A percentile compares a stretch with the other conserved stretches of the same genome.
phyloP scores from a whole-genome alignment of 164 flowering plant genomes.

The Sedum album region DNA sequence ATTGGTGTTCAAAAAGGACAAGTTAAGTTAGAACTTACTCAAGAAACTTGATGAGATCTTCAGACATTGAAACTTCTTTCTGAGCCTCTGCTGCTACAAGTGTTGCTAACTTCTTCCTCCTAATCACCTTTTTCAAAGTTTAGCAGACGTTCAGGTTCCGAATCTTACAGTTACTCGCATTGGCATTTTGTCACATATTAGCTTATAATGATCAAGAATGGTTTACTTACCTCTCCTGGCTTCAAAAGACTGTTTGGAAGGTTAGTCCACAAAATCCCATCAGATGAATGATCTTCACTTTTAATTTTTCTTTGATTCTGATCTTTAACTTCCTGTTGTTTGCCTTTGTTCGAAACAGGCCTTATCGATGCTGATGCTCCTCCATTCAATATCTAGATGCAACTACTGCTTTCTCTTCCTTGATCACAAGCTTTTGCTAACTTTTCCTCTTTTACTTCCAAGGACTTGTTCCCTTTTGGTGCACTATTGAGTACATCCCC shows the following conservation, averaged over 20 bases:
- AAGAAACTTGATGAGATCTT: conserved; percentile 53
- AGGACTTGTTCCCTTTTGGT: conserved; percentile 20
- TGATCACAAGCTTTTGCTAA: conserved; percentile 54
- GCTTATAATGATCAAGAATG: neutral
- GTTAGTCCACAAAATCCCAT: neutral
- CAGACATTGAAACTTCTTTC: conserved; percentile 27
- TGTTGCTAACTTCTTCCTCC: conserved; percentile 67
- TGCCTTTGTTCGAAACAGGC: conserved; percentile 24
- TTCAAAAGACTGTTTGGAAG: neutral
- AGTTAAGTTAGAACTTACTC: conserved; percentile 23
- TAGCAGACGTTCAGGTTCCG: neutral
- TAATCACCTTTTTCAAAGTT: conserved; percentile 18
- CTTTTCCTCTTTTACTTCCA: conserved; percentile 25
- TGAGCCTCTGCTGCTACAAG: conserved; percentile 78
- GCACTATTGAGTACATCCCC: conserved; percentile 21
- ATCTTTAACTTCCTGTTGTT: conserved; percentile 44
- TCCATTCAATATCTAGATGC: conserved; percentile 63
- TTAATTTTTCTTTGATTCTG: conserved; percentile 21
- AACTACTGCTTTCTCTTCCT: conserved; percentile 73
- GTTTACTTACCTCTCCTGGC: neutral
- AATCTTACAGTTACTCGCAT: too few species aligned
- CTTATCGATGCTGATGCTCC: conserved; percentile 30
- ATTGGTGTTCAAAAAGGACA: neutral
- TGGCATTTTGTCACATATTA: neutral
- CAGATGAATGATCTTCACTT: neutral